Conservation (phyloP, 2,329 filamentous ascomycete species). For the Sporothrix humicola region DNA sequence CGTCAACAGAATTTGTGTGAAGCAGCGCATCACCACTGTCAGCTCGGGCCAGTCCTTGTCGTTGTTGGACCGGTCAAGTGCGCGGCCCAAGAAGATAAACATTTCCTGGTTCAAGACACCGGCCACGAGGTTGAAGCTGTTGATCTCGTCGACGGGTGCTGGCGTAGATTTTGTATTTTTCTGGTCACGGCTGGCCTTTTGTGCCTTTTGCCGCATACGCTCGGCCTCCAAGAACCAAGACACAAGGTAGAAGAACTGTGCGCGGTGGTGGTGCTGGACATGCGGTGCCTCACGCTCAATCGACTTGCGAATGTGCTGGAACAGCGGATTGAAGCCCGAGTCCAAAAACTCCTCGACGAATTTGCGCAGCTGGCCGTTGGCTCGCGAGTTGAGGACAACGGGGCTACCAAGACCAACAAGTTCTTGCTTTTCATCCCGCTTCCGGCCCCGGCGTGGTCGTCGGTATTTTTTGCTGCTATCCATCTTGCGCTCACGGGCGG, state of each 20-base stretch:
- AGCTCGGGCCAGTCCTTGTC: constrained; percentile 87
- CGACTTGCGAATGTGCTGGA: constrained; percentile 82
- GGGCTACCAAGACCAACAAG: constrained; percentile 66
- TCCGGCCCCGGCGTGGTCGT: constrained; percentile 70
- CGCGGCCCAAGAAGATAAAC: constrained; percentile 84
- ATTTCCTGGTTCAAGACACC: constrained; percentile 92
- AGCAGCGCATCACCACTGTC: constrained; percentile 87
- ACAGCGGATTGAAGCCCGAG: constrained; percentile 91
- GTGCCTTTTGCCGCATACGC: constrained; percentile 67
- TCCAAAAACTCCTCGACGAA: constrained; percentile 96
- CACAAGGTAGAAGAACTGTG: constrained; percentile 90
- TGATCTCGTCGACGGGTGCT: constrained; percentile 58
- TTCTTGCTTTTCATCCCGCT: constrained; percentile 70
- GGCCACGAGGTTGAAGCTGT: constrained; percentile 85
- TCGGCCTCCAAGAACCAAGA: constrained; percentile 93
- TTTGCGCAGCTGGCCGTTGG: constrained; percentile 74
- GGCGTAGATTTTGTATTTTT: constrained; percentile 46
- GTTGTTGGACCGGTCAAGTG: constrained; percentile 79
- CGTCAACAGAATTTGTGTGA: constrained; percentile 90
- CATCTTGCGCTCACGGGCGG: constrained; percentile 81
- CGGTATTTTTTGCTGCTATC: constrained; percentile 90
- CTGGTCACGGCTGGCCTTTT: constrained; percentile 53
- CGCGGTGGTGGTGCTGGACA: constrained; percentile 74
- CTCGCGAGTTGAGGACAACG: constrained; percentile 70
- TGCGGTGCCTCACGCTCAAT: constrained; percentile 89